Evolutionary conservation across 177 flowering plant genomes (phyloP).

Genomic region (Tripterygium wilfordii): DNA sequence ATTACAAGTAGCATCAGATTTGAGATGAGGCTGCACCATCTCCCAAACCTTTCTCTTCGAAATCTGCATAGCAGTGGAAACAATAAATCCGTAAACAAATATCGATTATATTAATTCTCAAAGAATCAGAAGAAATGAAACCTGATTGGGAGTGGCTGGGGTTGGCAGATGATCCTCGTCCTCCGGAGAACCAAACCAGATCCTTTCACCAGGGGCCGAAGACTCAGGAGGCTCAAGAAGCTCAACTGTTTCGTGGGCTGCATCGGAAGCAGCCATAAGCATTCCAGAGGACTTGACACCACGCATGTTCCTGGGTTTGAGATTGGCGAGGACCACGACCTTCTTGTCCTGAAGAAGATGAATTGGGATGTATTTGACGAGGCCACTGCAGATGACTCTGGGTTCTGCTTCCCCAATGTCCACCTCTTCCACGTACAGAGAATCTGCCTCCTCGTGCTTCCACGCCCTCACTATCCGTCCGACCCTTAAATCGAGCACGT

Average conservation of each 20-base stretch:
- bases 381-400: conserved; percentile 87
- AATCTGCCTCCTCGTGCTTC: conserved; percentile 90
- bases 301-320: conserved; percentile 94
- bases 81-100: no score
- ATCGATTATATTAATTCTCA: no score
- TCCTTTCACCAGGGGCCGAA: conserved; percentile 73
- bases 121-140: conserved; percentile 7
- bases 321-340: conserved; percentile 85
- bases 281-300: conserved; percentile 89
- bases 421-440: conserved; percentile 90
- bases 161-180: conserved; percentile 44
- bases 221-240: conserved; percentile 84
- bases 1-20: conserved; percentile 58
- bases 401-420: conserved; percentile 90
- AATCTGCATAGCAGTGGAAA: conserved; percentile 35
- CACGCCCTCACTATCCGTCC: conserved; percentile 70
- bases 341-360: conserved; percentile 42
- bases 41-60: conserved; percentile 97
- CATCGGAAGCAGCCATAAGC: conserved; percentile 95
- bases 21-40: conserved; percentile 78
- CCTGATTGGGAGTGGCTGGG: conserved; percentile 83
- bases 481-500: conserved; percentile 69
- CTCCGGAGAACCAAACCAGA: conserved; percentile 79
- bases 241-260: conserved; percentile 85
- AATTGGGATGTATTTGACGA: conserved; percentile 70